Evolutionary conservation across 163 green algal species (phyloP), one percentile per base, ranked within the genome.

Genomic region (Scenedesmus sp.): DNA sequence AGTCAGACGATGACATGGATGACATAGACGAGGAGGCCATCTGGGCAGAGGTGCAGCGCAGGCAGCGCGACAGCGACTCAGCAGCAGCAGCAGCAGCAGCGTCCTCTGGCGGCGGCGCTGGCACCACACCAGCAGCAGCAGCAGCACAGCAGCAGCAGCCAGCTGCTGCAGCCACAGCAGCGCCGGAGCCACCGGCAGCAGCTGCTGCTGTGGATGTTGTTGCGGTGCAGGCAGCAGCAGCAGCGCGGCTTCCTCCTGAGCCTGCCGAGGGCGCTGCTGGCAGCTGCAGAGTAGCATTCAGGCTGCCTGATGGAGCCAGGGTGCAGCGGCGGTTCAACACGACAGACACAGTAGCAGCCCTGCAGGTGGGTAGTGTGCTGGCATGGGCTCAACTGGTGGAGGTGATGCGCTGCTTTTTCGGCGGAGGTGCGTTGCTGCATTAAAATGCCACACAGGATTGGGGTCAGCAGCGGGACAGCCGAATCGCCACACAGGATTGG

Each of bases 291-390:
- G 92, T 97, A 67, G 96, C 94, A 1, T 91, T 97, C 34, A 94
- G 96, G 23, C 91, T 97, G 74, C 96, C 96, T 8, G 94, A 97
- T 88, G 96, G 96, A 13, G 26, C 6, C 9, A 92, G 96, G 23
- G 16, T 88, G 13, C 92, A 94, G 82, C 95, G 96, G 6, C 91
- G 95, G 60, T 98, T 97, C 92, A 90, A 87, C 9, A 64, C 23
- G 0, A 79, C 16, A 0, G 83, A 95, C 16, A 76, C 92, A 1
- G 66, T 97, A 3, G 12, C 73, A 13, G 89, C 82, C 0, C 73
- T 97, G 84, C 88, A 92, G 57, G 95, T 94, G 90, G 16, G 84
- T 46, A 26, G 5, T 34, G 16, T 16, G 62, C 9, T 12, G n/a
- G 23, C 77, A 55, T 7, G 16, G 26, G 64, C 12, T 73, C 10